Percentiles rank a stretch among this genome's conserved stretches.
phyloP scores from a whole-genome alignment of 345 rosid species.

The Jatropha curcas region DNA sequence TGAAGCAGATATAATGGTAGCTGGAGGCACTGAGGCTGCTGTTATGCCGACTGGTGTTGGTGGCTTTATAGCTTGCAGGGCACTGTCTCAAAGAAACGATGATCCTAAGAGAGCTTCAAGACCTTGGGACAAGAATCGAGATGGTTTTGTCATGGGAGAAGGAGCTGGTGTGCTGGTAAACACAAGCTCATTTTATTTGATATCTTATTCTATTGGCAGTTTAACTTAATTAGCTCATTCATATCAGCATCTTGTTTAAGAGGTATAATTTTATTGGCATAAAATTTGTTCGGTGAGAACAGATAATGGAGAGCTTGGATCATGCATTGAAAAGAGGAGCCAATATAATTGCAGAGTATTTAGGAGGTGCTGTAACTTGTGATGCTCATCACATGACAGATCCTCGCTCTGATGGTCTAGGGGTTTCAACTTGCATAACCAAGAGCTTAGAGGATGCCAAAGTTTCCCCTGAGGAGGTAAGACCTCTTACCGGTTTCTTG shows the following conservation, averaged over 20 bases:
- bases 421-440: constrained; percentile 61
- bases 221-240: background rate
- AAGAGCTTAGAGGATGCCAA: constrained; percentile 64
- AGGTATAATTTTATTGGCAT: background rate
- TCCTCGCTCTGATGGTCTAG: constrained; percentile 60
- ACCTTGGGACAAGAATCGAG: constrained; percentile 69
- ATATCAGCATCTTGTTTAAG: background rate
- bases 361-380: constrained; percentile 64
- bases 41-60: constrained; percentile 48
- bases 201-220: background rate
- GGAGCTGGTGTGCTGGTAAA: constrained; percentile 63
- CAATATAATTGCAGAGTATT: constrained; percentile 60
- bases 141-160: constrained; percentile 75
- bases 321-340: constrained; percentile 71
- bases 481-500: background rate
- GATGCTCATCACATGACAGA: constrained; percentile 78
- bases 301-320: constrained; percentile 76
- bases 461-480: constrained; percentile 73
- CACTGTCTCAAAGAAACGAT: constrained; percentile 60
- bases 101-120: constrained; percentile 55
- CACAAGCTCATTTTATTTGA: background rate
- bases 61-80: constrained; percentile 66
- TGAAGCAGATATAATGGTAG: constrained; percentile 62
- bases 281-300: background rate
- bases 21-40: constrained; percentile 69